Evolutionary conservation across 2,329 filamentous ascomycete genomes (phyloP).

Genomic region (Fusarium papillatum): DNA sequence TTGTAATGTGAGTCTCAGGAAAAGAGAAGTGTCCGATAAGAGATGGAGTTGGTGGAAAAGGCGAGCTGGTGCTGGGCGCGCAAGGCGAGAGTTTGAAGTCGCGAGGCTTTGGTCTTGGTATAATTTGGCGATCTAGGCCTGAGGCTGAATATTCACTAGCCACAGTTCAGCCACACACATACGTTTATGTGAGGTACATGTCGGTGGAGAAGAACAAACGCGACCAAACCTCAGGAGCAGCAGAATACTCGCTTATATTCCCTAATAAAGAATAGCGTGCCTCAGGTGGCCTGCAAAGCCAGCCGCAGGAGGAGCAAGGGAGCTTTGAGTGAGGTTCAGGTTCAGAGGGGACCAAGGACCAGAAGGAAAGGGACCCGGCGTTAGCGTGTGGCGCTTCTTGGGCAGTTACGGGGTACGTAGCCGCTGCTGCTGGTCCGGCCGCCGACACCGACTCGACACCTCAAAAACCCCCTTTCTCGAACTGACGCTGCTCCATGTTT

Average conservation of each 20-base stretch:
- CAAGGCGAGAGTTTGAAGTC: conserved; percentile 16
- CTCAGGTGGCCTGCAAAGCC: conserved; percentile 41
- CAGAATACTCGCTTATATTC: conserved; percentile 11
- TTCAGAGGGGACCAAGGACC: conserved; percentile 8
- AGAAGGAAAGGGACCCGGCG: conserved; percentile 9
- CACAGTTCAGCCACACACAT: conserved; percentile 6
- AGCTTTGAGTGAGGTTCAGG: conserved; percentile 7
- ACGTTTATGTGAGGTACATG: neutral
- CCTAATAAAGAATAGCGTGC: conserved; percentile 40
- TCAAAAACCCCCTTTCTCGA: conserved; percentile 46
- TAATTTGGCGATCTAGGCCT: conserved; percentile 11
- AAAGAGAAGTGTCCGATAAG: neutral
- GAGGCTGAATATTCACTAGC: conserved; percentile 33
- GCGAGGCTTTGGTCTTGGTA: conserved; percentile 24
- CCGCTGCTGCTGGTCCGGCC: conserved; percentile 31
- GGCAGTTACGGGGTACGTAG: conserved; percentile 42
- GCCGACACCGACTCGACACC: conserved; percentile 34
- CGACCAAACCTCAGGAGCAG: conserved; percentile 30
- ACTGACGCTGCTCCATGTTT: conserved; percentile 31
- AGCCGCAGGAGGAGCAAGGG: conserved; percentile 32
- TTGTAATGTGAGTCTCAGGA: neutral
- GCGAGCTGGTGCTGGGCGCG: conserved; percentile 21
- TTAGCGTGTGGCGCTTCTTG: conserved; percentile 39
- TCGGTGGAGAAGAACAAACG: conserved; percentile 30
- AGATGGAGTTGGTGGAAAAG: neutral